phyloP scores from a whole-genome alignment of 2,329 filamentous ascomycete genomes.

The Exophiala mesophila region DNA sequence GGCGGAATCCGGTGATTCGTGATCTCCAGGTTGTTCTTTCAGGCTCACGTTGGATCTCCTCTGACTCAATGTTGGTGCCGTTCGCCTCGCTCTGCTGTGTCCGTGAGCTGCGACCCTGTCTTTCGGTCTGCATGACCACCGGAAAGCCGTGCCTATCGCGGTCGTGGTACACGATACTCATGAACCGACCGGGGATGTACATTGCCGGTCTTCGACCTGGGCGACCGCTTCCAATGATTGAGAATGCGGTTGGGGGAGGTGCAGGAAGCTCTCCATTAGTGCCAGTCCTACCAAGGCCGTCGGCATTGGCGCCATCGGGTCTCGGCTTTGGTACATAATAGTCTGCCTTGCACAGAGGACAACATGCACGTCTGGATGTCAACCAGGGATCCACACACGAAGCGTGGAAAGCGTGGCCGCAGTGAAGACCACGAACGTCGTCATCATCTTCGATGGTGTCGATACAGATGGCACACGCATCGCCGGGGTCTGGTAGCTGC shows the following conservation, averaged over 20 bases:
- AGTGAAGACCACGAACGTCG: constrained; percentile 87
- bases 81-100: constrained; percentile 3
- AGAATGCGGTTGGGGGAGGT: constrained; percentile 24
- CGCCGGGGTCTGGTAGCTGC: constrained; percentile 73
- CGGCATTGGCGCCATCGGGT: constrained; percentile 46
- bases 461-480: constrained; percentile 94
- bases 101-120: constrained; percentile 13
- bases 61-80: not conserved
- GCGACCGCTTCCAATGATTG: constrained; percentile 32
- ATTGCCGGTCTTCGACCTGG: constrained; percentile 34
- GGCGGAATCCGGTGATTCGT: constrained; percentile 10
- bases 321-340: constrained; percentile 94
- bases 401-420: constrained; percentile 97
- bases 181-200: constrained; percentile 35
- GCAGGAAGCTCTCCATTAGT: constrained; percentile 10
- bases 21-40: constrained; percentile 8
- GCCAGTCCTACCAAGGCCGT: constrained; percentile 20
- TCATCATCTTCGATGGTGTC: constrained; percentile 92
- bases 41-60: not conserved
- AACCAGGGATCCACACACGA: constrained; percentile 95
- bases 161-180: constrained; percentile 29
- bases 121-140: constrained; percentile 19
- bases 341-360: constrained; percentile 94
- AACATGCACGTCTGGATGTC: constrained; percentile 88
- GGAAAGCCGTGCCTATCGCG: constrained; percentile 26